Evolutionary conservation across 805 yeast genomes (phyloP), one percentile per base, ranked within the genome.

Genomic region (Candida chauliodis): DNA sequence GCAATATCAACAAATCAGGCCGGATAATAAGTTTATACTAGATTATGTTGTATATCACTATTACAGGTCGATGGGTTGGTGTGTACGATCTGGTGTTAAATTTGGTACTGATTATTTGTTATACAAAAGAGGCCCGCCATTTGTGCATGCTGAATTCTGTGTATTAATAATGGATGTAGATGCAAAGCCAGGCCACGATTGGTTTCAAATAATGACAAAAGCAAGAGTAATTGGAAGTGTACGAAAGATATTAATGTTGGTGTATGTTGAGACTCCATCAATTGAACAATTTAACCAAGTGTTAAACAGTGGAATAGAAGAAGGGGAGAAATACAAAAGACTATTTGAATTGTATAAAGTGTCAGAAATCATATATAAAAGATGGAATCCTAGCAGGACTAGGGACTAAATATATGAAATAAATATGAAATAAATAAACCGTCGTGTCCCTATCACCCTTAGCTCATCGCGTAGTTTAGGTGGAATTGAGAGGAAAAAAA

Each of bases 101-200:
- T 93, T 93, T 58, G 96, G 96, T 2, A 75, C 85, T n/a, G 95
- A 90, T 51, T 83, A 68, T 58, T 62, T 93, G 7, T 66, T 93
- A 4, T 93, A 93, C 58, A 78, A 82, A 38, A 69, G 91, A 41
- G 99, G 99, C 0, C 99, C 98, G 7, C 97, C 97, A 1, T 88
- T 90, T 56, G 79, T 83, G 36, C 99, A 93, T 56, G 97, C 99
- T 0, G 95, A 89, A 55, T 86, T 78, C 57, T 86, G 91, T 5
- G 63, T 87, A 3, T 53, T 75, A 32, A 64, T 84, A 5, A 42
- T 78, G 19, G 69, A 75, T 1, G 59, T 63, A 30, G 61, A 58
- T 16, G 65, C 55, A 7, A 44, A 55, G 23, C 61, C 59, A 54
- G 24, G 69, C 59, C 42, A 79, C 77, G 74, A 71, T 68, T 54